phyloP scores from a whole-genome alignment of 2,329 filamentous ascomycete genomes.

The Aspergillus novoparasiticus region DNA sequence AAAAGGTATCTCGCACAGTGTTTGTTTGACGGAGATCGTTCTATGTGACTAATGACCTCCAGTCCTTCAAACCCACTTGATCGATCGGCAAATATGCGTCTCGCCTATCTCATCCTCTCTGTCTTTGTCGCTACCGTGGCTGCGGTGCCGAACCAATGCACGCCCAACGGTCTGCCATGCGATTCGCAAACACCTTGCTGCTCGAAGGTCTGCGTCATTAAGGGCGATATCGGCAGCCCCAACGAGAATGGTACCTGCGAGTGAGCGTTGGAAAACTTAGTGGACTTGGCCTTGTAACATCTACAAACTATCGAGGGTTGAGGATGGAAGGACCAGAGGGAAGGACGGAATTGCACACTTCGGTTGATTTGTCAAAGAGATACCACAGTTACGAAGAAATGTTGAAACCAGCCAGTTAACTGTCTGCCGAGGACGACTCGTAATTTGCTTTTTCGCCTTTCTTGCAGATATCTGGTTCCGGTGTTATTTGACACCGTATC shows the following conservation, averaged over 20 bases:
- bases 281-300: neutral
- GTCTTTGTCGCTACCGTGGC: neutral
- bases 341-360: neutral
- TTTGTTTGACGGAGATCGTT: neutral
- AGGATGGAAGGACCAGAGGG: neutral
- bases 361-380: neutral
- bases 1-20: neutral
- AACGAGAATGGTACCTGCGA: neutral
- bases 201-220: neutral
- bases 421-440: neutral
- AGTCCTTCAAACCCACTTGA: neutral
- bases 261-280: neutral
- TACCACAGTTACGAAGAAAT: neutral
- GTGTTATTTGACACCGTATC: neutral
- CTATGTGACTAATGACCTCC: neutral
- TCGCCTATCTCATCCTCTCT: neutral
- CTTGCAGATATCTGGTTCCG: neutral
- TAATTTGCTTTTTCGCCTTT: neutral
- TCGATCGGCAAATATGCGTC: neutral
- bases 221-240: neutral
- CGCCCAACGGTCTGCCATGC: neutral
- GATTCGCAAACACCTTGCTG: neutral
- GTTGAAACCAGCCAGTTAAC: neutral
- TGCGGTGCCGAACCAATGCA: neutral
- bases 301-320: neutral